phyloP scores from a whole-genome alignment of 2,329 filamentous ascomycete species.

The Diaporthe caulivora region DNA sequence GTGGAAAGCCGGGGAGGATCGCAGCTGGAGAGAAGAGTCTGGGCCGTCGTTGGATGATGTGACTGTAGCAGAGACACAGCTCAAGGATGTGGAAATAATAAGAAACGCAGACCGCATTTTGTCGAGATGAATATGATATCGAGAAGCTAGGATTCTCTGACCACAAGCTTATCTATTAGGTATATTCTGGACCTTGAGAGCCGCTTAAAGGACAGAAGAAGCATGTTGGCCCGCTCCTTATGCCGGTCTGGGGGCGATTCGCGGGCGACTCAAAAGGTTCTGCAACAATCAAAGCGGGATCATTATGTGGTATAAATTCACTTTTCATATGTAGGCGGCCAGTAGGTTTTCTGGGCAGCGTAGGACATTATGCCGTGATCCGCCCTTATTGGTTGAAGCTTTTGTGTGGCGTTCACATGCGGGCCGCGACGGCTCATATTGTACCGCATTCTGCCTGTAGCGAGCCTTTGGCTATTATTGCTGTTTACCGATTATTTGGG shows the following conservation, averaged over 20 bases:
- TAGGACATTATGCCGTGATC: no score
- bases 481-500: background rate
- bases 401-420: background rate
- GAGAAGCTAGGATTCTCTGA: no score
- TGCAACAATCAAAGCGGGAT: background rate
- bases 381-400: background rate
- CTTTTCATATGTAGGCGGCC: background rate
- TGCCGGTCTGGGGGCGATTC: background rate
- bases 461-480: no score
- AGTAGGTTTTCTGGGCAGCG: background rate
- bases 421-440: background rate
- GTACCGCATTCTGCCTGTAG: background rate
- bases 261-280: background rate
- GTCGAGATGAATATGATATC: background rate
- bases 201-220: background rate
- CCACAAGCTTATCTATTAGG: background rate
- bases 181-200: no score
- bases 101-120: background rate
- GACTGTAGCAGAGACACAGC: background rate
- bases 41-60: background rate
- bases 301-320: background rate
- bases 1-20: background rate
- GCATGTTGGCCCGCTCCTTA: background rate
- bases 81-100: background rate
- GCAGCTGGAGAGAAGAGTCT: background rate